phyloP scores from a whole-genome alignment of 805 yeast genomes.

The Lachancea kluyveri region DNA sequence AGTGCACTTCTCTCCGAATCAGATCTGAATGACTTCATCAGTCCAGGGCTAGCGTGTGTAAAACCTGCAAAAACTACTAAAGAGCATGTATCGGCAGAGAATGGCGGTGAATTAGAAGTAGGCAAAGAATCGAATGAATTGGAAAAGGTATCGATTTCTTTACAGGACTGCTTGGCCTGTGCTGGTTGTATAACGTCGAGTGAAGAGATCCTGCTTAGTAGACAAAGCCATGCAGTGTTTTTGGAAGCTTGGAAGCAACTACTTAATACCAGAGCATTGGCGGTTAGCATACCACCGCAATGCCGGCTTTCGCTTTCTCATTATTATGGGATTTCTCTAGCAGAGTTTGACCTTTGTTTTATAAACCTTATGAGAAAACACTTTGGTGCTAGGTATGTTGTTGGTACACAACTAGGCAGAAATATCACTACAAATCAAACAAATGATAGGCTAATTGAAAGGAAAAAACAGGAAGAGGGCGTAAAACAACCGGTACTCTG shows the following conservation, averaged over 20 bases:
- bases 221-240: conserved; percentile 82
- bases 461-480: conserved; percentile 9
- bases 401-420: conserved; percentile 83
- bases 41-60: conserved; percentile 92
- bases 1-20: conserved; percentile 84
- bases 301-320: conserved; percentile 75
- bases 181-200: conserved; percentile 96
- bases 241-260: conserved; percentile 46
- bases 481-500: conserved; percentile 48
- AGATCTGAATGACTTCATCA: conserved; percentile 88
- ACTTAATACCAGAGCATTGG: conserved; percentile 42
- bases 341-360: conserved; percentile 55
- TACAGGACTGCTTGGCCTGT: conserved; percentile 93
- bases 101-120: conserved; percentile 50
- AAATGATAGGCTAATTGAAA: conserved; percentile 32
- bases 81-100: conserved; percentile 3
- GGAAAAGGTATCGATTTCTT: conserved; percentile 78
- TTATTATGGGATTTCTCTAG: conserved; percentile 48
- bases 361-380: conserved; percentile 45
- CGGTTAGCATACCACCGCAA: conserved; percentile 80
- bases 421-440: conserved; percentile 53
- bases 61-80: conserved; percentile 57
- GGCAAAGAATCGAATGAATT: conserved; percentile 51
- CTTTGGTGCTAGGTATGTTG: conserved; percentile 66
- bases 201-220: conserved; percentile 88